Conservation (phyloP, 306 rosid species). For the Oemleria cerasiformis region DNA sequence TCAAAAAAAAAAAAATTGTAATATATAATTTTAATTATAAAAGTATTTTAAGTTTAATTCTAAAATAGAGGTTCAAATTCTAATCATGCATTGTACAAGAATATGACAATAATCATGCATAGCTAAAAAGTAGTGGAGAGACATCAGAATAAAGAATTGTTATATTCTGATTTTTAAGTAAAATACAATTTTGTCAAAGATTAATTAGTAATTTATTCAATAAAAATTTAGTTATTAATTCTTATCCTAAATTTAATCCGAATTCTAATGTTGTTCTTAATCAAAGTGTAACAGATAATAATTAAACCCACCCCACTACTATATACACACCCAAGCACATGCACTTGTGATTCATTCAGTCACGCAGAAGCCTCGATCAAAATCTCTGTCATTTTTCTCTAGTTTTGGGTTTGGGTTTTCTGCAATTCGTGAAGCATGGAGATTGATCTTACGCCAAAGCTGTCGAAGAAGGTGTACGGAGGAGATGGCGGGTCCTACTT, state of each 20-base stretch:
- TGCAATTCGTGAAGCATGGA: constrained; percentile 38
- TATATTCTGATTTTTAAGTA: no score
- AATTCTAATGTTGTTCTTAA: background rate
- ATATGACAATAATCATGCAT: no score
- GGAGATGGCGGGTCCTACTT: constrained; percentile 64
- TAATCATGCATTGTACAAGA: no score
- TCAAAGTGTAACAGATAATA: background rate
- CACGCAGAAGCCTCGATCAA: background rate
- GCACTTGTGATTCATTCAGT: background rate
- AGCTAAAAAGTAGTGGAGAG: no score
- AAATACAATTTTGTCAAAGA: no score
- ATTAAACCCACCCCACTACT: background rate
- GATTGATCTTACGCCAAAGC: constrained; percentile 65
- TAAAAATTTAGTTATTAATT: background rate
- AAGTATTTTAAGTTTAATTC: no score
- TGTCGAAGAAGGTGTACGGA: constrained; percentile 56
- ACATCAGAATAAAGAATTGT: no score
- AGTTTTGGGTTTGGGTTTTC: constrained; percentile 16
- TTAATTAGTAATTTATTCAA: no score
- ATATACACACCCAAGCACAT: background rate
- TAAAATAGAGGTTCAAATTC: no score
- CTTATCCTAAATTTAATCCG: background rate
- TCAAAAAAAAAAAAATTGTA: no score
- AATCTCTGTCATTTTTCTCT: background rate
- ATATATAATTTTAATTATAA: no score